A percentile compares a stretch with the other conserved stretches of the same genome.
phyloP scores from a whole-genome alignment of 1,139 yeast genomes.

The Pichia cactophila region DNA sequence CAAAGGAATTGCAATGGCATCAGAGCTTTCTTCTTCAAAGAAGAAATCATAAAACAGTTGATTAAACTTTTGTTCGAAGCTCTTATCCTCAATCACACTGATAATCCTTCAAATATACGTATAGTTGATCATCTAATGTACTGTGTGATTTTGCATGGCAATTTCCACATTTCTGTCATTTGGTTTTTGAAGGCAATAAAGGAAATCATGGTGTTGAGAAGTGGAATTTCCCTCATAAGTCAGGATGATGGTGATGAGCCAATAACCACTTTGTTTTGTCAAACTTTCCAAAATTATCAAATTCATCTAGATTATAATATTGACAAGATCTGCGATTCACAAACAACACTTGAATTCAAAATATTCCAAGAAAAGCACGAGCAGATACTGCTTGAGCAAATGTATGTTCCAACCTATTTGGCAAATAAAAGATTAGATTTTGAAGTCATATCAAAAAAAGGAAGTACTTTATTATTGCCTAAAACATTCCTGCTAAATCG shows the following conservation, averaged over 20 bases:
- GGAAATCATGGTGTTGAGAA: conserved; percentile 22
- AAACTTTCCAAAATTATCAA: background rate
- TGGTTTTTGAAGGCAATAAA: conserved; percentile 35
- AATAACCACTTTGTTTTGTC: conserved; percentile 1
- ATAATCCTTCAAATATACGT: conserved; percentile 32
- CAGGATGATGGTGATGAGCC: conserved; percentile 16
- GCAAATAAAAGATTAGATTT: background rate
- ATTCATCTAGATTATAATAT: conserved; percentile 1
- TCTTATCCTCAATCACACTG: conserved; percentile 25
- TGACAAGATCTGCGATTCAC: conserved; percentile 4
- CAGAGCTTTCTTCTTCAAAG: background rate
- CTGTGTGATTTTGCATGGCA: conserved; percentile 38
- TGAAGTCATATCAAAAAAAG: background rate
- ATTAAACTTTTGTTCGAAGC: background rate
- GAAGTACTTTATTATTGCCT: background rate
- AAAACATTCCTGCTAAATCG: background rate
- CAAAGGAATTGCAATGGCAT: conserved; percentile 1
- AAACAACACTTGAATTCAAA: conserved; percentile 1
- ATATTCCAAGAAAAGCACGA: background rate
- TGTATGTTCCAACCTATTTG: background rate
- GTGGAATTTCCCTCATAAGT: conserved; percentile 19
- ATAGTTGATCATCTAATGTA: conserved; percentile 34
- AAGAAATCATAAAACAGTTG: background rate
- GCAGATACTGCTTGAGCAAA: background rate
- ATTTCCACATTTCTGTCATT: conserved; percentile 34